Base-by-base conservation (phyloP, 441 rosid species). In the Raphanus hybrid region DNA sequence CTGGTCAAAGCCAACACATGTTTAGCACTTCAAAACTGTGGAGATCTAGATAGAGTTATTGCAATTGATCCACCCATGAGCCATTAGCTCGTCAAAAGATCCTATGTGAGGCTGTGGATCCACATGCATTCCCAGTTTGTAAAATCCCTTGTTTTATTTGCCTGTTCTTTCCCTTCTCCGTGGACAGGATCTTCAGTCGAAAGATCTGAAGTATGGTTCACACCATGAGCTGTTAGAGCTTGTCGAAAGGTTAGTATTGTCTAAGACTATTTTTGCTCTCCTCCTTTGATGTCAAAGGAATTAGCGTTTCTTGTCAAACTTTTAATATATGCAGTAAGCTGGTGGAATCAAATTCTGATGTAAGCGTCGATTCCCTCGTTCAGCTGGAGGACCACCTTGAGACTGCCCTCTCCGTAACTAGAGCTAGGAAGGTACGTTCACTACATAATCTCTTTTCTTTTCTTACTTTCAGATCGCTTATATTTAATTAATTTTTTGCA, bases 371-470 rank as follows among this genome's bases (percentile, higher is more conserved):
- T 26, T 3, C 64, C 59, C 76, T 79, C 50, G 8, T 70, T 59
- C 72, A 70, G 67, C 78, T 79, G 59, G 82, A 75, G 69, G 52
- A 70, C 12, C 64, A 75, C 52, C 76, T 79, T 64, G 73, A 75
- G 64, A 70, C 48, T 8, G 79, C 82, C 48, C 82, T 79, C 48
- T 58, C 79, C 10, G 6, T 74, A 23, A 70, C 76, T 23, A 79
- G 82, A 75, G 82, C 79, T 35, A 79, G 45, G 79, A 79, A 79
- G 79, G 82, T 79, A 45, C 7, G 70, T 70, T 39, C 26, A 58
- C 57, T 68, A 1, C 14, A 20, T 54, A 20, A 18, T 37, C 3
- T 61, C 8, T 57, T 23, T 15, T 64, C 2, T 32, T 41, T 41
- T 54, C 10, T 10, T 7, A 16, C 11, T 55, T 8, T 52, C 58